phyloP scores from a whole-genome alignment of 441 rosid species.

The Erodium trifolium region DNA sequence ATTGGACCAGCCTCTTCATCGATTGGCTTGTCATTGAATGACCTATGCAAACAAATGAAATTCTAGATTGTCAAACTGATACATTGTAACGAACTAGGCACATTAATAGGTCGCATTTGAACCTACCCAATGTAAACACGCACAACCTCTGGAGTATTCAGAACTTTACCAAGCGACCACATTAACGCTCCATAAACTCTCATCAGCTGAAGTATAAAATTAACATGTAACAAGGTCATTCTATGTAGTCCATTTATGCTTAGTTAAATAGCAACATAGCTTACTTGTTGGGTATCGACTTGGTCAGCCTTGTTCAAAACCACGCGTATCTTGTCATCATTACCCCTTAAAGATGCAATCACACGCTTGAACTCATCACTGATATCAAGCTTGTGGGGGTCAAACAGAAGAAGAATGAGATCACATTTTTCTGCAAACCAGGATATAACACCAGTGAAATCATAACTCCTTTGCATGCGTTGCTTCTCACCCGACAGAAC shows the following conservation, averaged over 20 bases:
- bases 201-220: constrained; percentile 53
- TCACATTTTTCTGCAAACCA: constrained; percentile 98
- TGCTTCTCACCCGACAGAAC: constrained; percentile 91
- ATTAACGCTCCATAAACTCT: constrained; percentile 95
- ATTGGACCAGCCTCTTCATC: constrained; percentile 70
- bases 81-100: too few species aligned
- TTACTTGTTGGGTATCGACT: constrained; percentile 85
- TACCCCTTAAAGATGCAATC: constrained; percentile 81
- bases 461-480: constrained; percentile 72
- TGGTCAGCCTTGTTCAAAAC: constrained; percentile 94
- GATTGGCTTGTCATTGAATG: constrained; percentile 86
- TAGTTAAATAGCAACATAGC: background rate
- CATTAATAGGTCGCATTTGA: background rate
- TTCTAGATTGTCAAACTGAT: too few species aligned
- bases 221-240: background rate
- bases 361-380: constrained; percentile 97
- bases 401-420: constrained; percentile 86
- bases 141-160: constrained; percentile 82
- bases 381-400: constrained; percentile 89
- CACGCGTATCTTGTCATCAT: constrained; percentile 92
- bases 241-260: too few species aligned
- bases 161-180: constrained; percentile 98
- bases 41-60: constrained; percentile 36
- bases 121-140: constrained; percentile 92
- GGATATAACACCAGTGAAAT: constrained; percentile 84